Evolutionary conservation across 768 basidiomycete genomes (phyloP).

Genomic region (Boletus insuetus): DNA sequence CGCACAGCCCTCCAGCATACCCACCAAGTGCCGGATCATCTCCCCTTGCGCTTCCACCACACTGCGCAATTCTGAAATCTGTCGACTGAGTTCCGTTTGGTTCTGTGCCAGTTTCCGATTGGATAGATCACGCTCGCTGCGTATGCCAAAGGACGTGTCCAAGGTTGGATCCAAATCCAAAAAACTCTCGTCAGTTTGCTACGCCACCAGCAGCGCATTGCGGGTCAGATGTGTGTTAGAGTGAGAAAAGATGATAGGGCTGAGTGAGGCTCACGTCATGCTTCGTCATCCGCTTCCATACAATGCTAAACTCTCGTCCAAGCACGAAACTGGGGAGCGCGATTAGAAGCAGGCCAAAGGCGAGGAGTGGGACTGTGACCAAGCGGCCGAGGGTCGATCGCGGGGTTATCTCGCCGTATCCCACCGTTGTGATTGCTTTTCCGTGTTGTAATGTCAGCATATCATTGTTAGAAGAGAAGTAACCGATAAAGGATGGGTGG

Average conservation of each 20-base stretch:
- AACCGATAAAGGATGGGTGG: neutral
- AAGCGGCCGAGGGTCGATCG: conserved; percentile 84
- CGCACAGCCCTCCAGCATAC: conserved; percentile 12
- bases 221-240: neutral
- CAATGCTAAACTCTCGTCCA: conserved; percentile 85
- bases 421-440: conserved; percentile 82
- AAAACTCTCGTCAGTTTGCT: neutral
- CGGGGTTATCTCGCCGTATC: conserved; percentile 91
- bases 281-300: conserved; percentile 80
- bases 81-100: conserved; percentile 61
- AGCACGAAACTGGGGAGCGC: conserved; percentile 91
- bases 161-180: conserved; percentile 2
- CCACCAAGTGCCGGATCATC: conserved; percentile 38
- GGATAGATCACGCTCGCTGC: conserved; percentile 40
- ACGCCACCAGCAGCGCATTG: neutral
- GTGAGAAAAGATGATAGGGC: neutral
- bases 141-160: conserved; percentile 4
- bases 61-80: conserved; percentile 56
- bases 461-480: neutral
- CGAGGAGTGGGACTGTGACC: conserved; percentile 80
- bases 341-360: conserved; percentile 85
- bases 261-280: conserved; percentile 36
- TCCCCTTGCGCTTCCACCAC: conserved; percentile 59
- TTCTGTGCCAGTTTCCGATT: conserved; percentile 65
- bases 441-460: neutral